phyloP scores from a whole-genome alignment of 148 eudicot genomes.

The Fagopyrum tataricum region DNA sequence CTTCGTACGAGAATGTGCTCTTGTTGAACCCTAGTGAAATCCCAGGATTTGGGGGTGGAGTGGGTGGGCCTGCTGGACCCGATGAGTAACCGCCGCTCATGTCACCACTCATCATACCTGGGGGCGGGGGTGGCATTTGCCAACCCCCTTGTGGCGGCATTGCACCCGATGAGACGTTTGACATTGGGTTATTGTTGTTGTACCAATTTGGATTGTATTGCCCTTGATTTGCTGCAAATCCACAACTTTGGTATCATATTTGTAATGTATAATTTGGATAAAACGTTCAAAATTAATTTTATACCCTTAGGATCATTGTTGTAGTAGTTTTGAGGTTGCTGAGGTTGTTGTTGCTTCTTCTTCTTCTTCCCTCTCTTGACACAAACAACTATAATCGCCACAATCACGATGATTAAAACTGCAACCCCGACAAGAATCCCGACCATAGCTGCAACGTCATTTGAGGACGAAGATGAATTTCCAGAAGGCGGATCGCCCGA shows the following conservation, averaged over 20 bases:
- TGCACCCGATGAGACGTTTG: neutral
- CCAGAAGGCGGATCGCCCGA: no score
- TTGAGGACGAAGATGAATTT: neutral
- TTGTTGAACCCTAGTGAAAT: constrained; percentile 44
- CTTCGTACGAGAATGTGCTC: constrained; percentile 55
- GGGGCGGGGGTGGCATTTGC: constrained; percentile 6
- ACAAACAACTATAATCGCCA: neutral
- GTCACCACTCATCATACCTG: neutral
- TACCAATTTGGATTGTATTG: constrained; percentile 4
- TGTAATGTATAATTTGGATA: neutral
- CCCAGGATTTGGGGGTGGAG: neutral
- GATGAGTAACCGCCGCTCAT: constrained; percentile 9
- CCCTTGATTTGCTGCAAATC: neutral
- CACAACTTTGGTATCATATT: neutral
- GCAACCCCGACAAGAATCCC: neutral
- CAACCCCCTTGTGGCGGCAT: constrained; percentile 9
- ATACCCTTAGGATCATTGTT: constrained; percentile 1
- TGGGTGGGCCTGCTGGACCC: neutral
- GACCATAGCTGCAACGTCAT: neutral
- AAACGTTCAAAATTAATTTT: neutral
- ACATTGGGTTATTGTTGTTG: neutral
- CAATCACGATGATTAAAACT: neutral
- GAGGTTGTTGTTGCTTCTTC: neutral
- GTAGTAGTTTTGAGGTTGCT: no score
- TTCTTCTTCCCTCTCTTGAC: neutral